Percentiles rank a stretch among this genome's conserved stretches.
phyloP scores from a whole-genome alignment of 1,284 basidiomycete species.

The Trichosporon asahii region DNA sequence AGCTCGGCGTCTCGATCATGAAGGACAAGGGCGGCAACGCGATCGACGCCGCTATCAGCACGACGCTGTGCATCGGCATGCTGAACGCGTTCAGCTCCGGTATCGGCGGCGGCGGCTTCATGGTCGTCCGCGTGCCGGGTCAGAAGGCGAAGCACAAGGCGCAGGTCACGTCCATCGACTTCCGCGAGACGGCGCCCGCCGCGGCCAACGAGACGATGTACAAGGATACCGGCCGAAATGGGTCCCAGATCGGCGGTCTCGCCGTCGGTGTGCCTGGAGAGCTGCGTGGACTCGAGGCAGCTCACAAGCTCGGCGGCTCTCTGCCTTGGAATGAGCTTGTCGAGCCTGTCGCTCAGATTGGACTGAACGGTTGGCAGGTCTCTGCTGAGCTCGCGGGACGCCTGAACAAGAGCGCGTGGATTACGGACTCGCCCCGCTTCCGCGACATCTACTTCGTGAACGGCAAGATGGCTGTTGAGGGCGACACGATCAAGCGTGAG shows the following conservation, averaged over 20 bases:
- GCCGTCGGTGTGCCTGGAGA: constrained; percentile 80
- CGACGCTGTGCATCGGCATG: constrained; percentile 50
- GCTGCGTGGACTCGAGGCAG: constrained; percentile 58
- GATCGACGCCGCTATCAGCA: constrained; percentile 31
- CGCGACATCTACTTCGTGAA: constrained; percentile 37
- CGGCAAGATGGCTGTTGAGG: constrained; percentile 27
- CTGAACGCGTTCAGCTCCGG: constrained; percentile 51
- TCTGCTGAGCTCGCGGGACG: constrained; percentile 37
- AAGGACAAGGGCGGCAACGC: constrained; percentile 12
- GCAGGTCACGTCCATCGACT: constrained; percentile 49
- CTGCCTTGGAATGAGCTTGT: constrained; percentile 72
- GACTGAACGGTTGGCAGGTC: constrained; percentile 66
- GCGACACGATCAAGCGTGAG: constrained; percentile 26
- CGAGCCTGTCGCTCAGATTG: constrained; percentile 67
- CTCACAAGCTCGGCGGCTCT: constrained; percentile 64
- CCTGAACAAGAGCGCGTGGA: constrained; percentile 27
- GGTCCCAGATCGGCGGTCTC: constrained; percentile 62
- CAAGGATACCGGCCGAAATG: constrained; percentile 1
- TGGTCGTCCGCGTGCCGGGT: constrained; percentile 14
- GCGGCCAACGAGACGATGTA: constrained; percentile 47
- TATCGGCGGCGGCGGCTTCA: constrained; percentile 44
- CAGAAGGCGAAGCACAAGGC: constrained; percentile 28
- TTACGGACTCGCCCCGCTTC: constrained; percentile 41
- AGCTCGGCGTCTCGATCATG: constrained; percentile 10
- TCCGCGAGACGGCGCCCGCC: constrained; percentile 51